phyloP scores from a whole-genome alignment of 225 moss, liverwort and hornwort genomes.

The Physcomitrellopsis africana region DNA sequence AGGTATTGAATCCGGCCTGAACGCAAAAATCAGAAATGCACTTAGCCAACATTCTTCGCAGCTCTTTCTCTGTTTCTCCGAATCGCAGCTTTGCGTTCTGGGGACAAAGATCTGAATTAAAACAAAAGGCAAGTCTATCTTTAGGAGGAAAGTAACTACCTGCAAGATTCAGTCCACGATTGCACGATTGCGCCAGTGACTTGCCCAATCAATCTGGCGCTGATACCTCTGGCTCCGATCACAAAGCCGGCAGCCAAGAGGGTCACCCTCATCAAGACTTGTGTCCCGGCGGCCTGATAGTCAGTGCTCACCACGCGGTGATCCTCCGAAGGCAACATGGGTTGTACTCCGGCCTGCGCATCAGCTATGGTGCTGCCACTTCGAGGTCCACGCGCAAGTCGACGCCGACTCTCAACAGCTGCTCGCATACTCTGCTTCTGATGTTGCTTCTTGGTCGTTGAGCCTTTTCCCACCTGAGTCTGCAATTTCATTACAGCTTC shows the following conservation, averaged over 20 bases:
- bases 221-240: conserved; percentile 88
- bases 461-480: conserved; percentile 28
- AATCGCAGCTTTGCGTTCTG: no score
- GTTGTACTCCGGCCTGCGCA: conserved; percentile 45
- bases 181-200: conserved; percentile 95
- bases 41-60: neutral
- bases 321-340: conserved; percentile 78
- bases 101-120: no score
- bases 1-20: conserved; percentile 78
- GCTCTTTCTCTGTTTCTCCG: no score
- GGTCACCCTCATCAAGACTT: conserved; percentile 90
- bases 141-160: conserved; percentile 22
- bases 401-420: conserved; percentile 84
- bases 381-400: conserved; percentile 86
- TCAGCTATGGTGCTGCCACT: conserved; percentile 66
- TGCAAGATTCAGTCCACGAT: conserved; percentile 91
- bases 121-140: neutral
- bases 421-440: conserved; percentile 91
- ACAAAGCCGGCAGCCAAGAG: conserved; percentile 92
- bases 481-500: neutral
- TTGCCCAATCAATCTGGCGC: conserved; percentile 86
- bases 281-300: conserved; percentile 89
- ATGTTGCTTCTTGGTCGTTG: conserved; percentile 44
- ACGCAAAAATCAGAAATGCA: neutral
- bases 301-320: conserved; percentile 97